phyloP scores from a whole-genome alignment of 345 rosid species.

The Aquilaria yunnanensis region DNA sequence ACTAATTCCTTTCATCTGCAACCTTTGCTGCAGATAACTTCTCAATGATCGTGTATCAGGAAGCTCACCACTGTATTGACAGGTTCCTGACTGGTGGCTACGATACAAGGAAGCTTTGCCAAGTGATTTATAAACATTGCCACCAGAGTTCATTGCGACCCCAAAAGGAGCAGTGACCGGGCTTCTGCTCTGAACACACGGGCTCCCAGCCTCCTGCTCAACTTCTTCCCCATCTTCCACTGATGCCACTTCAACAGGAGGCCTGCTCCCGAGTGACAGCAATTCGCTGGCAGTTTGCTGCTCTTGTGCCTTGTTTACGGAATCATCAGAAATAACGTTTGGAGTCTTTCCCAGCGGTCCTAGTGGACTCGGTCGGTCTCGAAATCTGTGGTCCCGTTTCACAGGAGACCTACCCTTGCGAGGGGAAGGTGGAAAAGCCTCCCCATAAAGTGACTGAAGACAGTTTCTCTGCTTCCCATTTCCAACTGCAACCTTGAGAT shows the following conservation, averaged over 20 bases:
- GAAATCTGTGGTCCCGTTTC: slow-evolving; percentile 40
- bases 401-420: slow-evolving; percentile 60
- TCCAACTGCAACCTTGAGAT: slow-evolving; percentile 21
- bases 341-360: slow-evolving; percentile 86
- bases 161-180: slow-evolving; percentile 88
- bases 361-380: slow-evolving; percentile 70
- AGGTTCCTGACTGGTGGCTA: slow-evolving; percentile 27
- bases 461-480: slow-evolving; percentile 32
- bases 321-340: slow-evolving; percentile 37
- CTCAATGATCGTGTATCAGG: slow-evolving; percentile 77
- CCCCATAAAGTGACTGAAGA: slow-evolving; percentile 41
- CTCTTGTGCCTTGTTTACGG: slow-evolving; percentile 44
- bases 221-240: slow-evolving; percentile 98
- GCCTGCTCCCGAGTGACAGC: slow-evolving; percentile 76
- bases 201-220: slow-evolving; percentile 74
- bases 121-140: slow-evolving; percentile 32
- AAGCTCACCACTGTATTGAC: slow-evolving; percentile 52
- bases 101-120: slow-evolving; percentile 21
- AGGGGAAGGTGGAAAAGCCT: slow-evolving; percentile 56
- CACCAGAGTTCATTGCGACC: slow-evolving; percentile 42
- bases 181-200: slow-evolving; percentile 68
- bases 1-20: slow-evolving; percentile 56
- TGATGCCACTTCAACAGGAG: slow-evolving; percentile 70
- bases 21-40: slow-evolving; percentile 51
- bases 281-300: slow-evolving; percentile 68